These are phyloP conservation scores for Colletotrichum graminicola DNA, from an alignment of 2,329 filamentous ascomycete genomes.

Conservation along the genomic window DNA sequence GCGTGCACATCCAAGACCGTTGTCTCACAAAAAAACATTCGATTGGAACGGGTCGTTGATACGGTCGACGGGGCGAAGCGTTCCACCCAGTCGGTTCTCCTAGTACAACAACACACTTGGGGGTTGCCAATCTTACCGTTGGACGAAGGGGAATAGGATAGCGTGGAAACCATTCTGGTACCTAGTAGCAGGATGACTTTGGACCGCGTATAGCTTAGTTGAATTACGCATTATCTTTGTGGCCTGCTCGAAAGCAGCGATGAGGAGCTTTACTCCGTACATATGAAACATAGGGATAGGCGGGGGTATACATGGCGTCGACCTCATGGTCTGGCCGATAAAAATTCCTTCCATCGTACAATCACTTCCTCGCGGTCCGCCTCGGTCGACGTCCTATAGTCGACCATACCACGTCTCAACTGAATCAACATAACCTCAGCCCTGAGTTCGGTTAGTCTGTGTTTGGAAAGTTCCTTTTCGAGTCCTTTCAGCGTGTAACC, in stretches of 20 bases:
- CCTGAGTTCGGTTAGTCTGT: constrained; percentile 49
- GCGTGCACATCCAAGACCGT: neutral
- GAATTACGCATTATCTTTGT: neutral
- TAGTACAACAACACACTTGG: neutral
- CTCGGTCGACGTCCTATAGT: constrained; percentile 45
- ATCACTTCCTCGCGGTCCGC: constrained; percentile 45
- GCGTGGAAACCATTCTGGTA: neutral
- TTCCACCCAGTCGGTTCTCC: neutral
- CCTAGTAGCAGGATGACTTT: constrained; percentile 4
- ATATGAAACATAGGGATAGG: constrained; percentile 24
- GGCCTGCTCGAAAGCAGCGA: neutral
- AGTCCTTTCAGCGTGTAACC: constrained; percentile 67
- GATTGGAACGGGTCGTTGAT: neutral
- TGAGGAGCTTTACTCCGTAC: neutral
- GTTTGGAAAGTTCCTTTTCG: constrained; percentile 60
- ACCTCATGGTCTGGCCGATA: constrained; percentile 13
- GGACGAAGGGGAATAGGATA: neutral
- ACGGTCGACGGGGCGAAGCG: neutral
- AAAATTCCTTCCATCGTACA: constrained; percentile 46
- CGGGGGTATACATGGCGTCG: constrained; percentile 13
- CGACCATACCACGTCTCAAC: constrained; percentile 48
- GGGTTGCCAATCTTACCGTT: no score
- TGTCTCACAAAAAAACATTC: neutral
- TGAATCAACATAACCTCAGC: constrained; percentile 51
- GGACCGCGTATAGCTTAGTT: constrained; percentile 39